Percentiles rank a stretch among this genome's conserved stretches.
phyloP scores from a whole-genome alignment of 495 filamentous ascomycete genomes.

The Daldinia vernicosa region DNA sequence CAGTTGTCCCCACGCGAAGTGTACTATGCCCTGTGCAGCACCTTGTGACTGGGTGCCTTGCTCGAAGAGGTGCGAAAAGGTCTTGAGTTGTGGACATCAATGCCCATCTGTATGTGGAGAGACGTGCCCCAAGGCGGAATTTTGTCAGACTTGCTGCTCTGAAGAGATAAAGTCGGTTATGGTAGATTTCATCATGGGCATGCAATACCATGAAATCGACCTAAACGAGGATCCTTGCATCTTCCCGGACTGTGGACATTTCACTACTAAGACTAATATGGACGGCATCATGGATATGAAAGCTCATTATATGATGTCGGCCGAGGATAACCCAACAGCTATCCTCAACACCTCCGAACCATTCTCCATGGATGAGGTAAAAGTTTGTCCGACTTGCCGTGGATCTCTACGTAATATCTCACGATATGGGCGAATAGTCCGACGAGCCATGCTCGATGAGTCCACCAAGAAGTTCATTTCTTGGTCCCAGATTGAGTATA shows the following conservation, averaged over 20 bases:
- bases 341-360: slow-evolving; percentile 56
- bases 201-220: slow-evolving; percentile 65
- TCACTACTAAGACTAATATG: slow-evolving; percentile 68
- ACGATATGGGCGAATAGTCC: slow-evolving; percentile 72
- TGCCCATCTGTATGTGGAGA: slow-evolving; percentile 76
- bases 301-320: slow-evolving; percentile 64
- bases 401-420: slow-evolving; percentile 68
- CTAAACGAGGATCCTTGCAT: slow-evolving; percentile 69
- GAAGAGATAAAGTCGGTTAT: slow-evolving; percentile 53
- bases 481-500: slow-evolving; percentile 59
- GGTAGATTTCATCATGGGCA: slow-evolving; percentile 65
- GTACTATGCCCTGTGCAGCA: slow-evolving; percentile 75
- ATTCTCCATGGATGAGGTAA: slow-evolving; percentile 63
- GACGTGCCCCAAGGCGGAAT: slow-evolving; percentile 60
- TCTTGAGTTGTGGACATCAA: slow-evolving; percentile 70
- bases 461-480: slow-evolving; percentile 72
- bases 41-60: slow-evolving; percentile 77
- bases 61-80: slow-evolving; percentile 65
- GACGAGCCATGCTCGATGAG: slow-evolving; percentile 71
- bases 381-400: slow-evolving; percentile 71
- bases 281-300: slow-evolving; percentile 73
- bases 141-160: slow-evolving; percentile 66
- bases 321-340: slow-evolving; percentile 51
- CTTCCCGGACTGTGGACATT: slow-evolving; percentile 74
- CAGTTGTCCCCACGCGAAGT: slow-evolving; percentile 64